Percentiles rank a stretch among this genome's conserved stretches.
These are phyloP conservation scores for Talaromyces sp. DNA, from an alignment of 2,329 filamentous ascomycete species.

Conservation along the genomic window DNA sequence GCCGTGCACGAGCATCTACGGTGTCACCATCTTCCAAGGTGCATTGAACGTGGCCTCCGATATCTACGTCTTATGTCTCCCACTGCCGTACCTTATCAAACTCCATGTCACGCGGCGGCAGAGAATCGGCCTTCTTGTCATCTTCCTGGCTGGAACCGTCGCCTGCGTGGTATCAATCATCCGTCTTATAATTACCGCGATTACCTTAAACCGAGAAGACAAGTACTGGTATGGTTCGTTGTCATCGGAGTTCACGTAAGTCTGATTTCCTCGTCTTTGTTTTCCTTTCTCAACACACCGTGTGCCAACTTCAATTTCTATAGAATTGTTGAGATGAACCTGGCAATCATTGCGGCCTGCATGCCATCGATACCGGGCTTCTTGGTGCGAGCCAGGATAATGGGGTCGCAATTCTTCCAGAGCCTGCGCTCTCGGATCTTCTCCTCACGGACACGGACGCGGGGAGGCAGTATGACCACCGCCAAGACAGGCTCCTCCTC, in stretches of 20 bases:
- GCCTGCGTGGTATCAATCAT: slow-evolving; percentile 11
- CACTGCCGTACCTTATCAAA: slow-evolving; percentile 38
- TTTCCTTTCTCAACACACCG: not conserved
- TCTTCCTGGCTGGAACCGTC: slow-evolving; percentile 28
- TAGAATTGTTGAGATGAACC: not conserved
- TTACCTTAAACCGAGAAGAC: not conserved
- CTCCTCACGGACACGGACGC: not conserved
- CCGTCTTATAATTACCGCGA: not conserved
- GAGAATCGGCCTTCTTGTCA: slow-evolving; percentile 35
- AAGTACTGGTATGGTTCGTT: not conserved
- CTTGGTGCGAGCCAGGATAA: not conserved
- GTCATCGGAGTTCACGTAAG: not conserved
- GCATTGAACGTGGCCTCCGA: slow-evolving; percentile 27
- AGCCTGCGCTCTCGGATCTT: not conserved
- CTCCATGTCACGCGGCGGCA: slow-evolving; percentile 40
- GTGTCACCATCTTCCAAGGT: not conserved
- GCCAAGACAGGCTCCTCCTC: not conserved
- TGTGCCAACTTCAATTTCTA: not conserved
- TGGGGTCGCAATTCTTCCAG: slow-evolving; percentile 1
- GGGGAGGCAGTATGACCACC: not conserved
- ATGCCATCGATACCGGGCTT: not conserved
- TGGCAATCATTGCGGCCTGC: not conserved
- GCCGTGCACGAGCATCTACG: not conserved
- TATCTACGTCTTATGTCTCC: slow-evolving; percentile 40
- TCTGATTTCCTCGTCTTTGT: not conserved